Conservation (phyloP, 169 alveolate species). For the Plasmodium knowlesi region DNA sequence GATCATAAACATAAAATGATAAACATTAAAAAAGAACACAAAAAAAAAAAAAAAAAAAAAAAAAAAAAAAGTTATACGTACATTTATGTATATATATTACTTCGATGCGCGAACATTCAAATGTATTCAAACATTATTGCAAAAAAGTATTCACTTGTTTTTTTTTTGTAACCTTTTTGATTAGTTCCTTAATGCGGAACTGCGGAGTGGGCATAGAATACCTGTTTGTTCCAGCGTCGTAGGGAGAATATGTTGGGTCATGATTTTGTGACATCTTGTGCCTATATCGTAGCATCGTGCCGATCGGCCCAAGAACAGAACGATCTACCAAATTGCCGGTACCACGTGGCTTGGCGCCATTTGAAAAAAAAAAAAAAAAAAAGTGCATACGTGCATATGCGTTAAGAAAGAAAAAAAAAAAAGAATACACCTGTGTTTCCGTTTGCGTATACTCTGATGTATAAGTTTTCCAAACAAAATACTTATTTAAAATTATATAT, state of each 20-base stretch:
- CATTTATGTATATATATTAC: not conserved
- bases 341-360: not conserved
- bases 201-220: not conserved
- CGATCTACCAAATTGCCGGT: not conserved
- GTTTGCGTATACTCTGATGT: not conserved
- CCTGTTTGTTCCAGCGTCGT: not conserved
- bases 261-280: not conserved
- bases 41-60: no score
- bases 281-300: not conserved
- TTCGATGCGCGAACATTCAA: not conserved
- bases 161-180: not conserved
- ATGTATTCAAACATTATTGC: not conserved
- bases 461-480: not conserved
- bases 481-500: not conserved
- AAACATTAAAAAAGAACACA: not conserved
- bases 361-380: not conserved
- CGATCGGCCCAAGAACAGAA: not conserved
- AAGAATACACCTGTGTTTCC: not conserved
- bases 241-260: not conserved
- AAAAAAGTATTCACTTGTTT: not conserved
- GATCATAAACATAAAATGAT: not conserved
- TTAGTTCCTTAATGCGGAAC: not conserved
- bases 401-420: not conserved
- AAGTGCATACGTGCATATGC: not conserved
- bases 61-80: not conserved